These are phyloP conservation scores for Paspalum notatum DNA, from an alignment of 176 grass and related monocot species.

Conservation along the genomic window DNA sequence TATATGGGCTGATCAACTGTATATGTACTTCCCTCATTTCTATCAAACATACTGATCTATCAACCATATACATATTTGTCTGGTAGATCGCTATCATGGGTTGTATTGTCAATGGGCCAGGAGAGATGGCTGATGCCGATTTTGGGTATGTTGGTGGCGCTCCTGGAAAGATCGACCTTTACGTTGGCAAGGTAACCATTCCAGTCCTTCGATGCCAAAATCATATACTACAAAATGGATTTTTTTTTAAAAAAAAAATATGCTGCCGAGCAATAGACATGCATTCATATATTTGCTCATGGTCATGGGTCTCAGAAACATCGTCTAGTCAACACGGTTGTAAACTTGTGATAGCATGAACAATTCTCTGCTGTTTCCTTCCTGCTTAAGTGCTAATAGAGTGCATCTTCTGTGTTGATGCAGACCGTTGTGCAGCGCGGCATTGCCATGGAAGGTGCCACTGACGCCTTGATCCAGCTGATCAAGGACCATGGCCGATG, in stretches of 20 bases:
- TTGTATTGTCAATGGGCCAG: conserved; percentile 95
- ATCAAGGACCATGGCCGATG: conserved; percentile 93
- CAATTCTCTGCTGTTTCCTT: not conserved
- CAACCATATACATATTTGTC: conserved; percentile 20
- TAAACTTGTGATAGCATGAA: not conserved
- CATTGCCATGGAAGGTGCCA: conserved; percentile 93
- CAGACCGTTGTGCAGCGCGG: conserved; percentile 82
- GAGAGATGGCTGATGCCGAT: conserved; percentile 98
- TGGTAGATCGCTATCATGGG: conserved; percentile 96
- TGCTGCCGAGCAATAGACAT: not conserved
- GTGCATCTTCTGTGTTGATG: not conserved
- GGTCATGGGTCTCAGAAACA: not conserved
- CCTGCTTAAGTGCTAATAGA: conserved; percentile 21
- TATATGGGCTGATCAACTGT: not conserved
- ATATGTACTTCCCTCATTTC: conserved; percentile 14
- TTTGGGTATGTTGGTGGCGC: conserved; percentile 94
- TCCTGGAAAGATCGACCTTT: conserved; percentile 97
- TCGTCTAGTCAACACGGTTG: not conserved
- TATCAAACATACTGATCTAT: not conserved
- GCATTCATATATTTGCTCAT: not conserved
- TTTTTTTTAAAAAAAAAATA: not conserved
- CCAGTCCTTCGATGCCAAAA: not conserved
- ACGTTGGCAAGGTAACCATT: conserved; percentile 86
- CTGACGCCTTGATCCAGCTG: conserved; percentile 89
- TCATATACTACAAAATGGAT: conserved; percentile 14